A percentile compares a stretch with the other conserved stretches of the same genome.
These are phyloP conservation scores for Rubus idaeus DNA, from an alignment of 306 rosid species.

Conservation along the genomic window DNA sequence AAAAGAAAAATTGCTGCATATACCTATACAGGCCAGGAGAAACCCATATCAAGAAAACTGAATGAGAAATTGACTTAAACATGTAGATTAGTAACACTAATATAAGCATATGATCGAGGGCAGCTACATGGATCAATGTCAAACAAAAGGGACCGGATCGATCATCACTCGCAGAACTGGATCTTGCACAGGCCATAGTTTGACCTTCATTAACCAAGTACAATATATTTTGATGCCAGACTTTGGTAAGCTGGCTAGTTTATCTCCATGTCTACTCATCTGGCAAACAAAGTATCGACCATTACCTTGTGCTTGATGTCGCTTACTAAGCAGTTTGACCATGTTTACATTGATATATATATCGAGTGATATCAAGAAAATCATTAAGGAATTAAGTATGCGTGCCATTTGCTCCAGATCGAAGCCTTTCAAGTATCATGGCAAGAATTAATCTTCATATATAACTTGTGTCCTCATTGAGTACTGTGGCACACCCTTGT, in stretches of 20 bases:
- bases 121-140: not conserved
- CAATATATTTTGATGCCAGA: too few relatives aligned
- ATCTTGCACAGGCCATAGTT: not conserved
- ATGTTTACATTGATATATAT: not conserved
- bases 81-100: not conserved
- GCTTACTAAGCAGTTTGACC: not conserved
- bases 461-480: not conserved
- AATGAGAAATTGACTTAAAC: not conserved
- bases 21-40: not conserved
- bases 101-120: not conserved
- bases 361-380: not conserved
- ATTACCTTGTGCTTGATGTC: not conserved
- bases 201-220: too few relatives aligned
- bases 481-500: too few relatives aligned
- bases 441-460: not conserved
- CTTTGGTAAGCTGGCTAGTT: too few relatives aligned
- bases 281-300: too few relatives aligned
- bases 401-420: not conserved
- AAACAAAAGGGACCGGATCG: not conserved
- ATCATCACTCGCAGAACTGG: not conserved
- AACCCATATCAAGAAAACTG: not conserved
- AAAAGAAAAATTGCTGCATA: not conserved
- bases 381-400: not conserved
- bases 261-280: too few relatives aligned
- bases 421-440: not conserved